Base-by-base conservation (phyloP, 768 basidiomycete genomes). In the Tephrocybe rancida region DNA sequence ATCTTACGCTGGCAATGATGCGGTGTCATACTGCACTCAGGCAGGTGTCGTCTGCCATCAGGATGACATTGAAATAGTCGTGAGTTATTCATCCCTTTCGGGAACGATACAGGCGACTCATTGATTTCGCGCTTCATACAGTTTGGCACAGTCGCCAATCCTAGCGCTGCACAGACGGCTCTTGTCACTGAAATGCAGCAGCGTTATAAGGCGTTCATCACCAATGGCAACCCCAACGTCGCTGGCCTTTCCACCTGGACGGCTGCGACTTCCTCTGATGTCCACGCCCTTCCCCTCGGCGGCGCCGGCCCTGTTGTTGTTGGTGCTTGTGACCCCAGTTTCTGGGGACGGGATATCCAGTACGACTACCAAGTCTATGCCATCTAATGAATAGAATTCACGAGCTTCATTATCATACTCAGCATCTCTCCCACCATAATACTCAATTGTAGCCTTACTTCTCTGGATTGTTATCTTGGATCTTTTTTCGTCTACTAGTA, bases 51-150 rank as follows among this genome's bases (percentile, higher is more conserved):
- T 90, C 34, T 92, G 90, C 69, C 90, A 91, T 66, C 80, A 91
- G 65, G 90, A 92, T 65, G 91, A 93, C 62, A 92, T 92, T 54
- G 71, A 86, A 72, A 85, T 89, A 64, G 80, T 92, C 55, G 87
- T 87, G 70, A 54, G 85, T 79, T 26, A 22, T 30, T 37, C 50
- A 26, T 48, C 35, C 49, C 22, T 44, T 41, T 39, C 5, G 39
- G 50, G 48, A 18, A 29, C 26, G 13, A 24, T 26, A 54, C 34
- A n/a, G n/a, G 37, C 39, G 37, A 35, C 37, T 42, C 47, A 26
- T 13, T 38, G 35, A 44, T 47, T 24, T 16, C 32, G 37, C 49
- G 45, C 50, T 49, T 52, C 54, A 45, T 49, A 25, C 39, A 77
- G 73, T 79, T 79, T 60, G 87, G 87, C 49, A 87, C 87, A 0